These are phyloP conservation scores for Fomitopsis pinicola DNA, from an alignment of 1,284 basidiomycete genomes.

Conservation along the genomic window DNA sequence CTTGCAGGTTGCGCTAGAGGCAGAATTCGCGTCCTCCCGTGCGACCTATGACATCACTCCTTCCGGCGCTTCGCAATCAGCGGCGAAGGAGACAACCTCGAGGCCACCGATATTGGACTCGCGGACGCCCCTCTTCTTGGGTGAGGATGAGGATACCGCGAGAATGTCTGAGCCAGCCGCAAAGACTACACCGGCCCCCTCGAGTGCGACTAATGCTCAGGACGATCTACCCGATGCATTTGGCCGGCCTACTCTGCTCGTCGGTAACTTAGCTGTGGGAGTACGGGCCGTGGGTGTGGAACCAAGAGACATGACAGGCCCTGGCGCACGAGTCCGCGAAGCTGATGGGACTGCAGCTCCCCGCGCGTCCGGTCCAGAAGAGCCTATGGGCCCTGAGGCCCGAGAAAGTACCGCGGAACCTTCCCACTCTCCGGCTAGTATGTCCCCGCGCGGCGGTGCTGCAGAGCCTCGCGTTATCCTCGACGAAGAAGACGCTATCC, in stretches of 20 bases:
- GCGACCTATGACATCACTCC: slow-evolving; percentile 61
- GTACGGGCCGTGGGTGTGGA: not conserved
- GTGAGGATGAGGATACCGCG: slow-evolving; percentile 9
- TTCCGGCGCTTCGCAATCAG: slow-evolving; percentile 4
- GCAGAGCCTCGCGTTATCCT: not conserved
- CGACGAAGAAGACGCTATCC: not conserved
- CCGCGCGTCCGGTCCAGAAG: not conserved
- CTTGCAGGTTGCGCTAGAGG: slow-evolving; percentile 52
- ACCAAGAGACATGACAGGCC: not conserved
- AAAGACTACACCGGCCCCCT: not conserved
- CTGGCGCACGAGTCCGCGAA: not conserved
- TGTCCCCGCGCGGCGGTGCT: not conserved
- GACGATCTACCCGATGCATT: not conserved
- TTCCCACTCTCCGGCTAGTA: not conserved
- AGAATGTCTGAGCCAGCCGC: not conserved
- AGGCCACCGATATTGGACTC: not conserved
- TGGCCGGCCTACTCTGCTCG: slow-evolving; percentile 5
- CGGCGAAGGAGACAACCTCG: not conserved
- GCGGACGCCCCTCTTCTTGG: slow-evolving; percentile 13
- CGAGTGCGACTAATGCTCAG: not conserved
- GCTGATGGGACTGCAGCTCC: not conserved
- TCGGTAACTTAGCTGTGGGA: not conserved
- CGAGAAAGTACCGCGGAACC: not conserved
- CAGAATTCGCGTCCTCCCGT: slow-evolving; percentile 60
- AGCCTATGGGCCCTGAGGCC: not conserved